phyloP scores from a whole-genome alignment of 179 eudicot genomes.

The Beta corolliflora region DNA sequence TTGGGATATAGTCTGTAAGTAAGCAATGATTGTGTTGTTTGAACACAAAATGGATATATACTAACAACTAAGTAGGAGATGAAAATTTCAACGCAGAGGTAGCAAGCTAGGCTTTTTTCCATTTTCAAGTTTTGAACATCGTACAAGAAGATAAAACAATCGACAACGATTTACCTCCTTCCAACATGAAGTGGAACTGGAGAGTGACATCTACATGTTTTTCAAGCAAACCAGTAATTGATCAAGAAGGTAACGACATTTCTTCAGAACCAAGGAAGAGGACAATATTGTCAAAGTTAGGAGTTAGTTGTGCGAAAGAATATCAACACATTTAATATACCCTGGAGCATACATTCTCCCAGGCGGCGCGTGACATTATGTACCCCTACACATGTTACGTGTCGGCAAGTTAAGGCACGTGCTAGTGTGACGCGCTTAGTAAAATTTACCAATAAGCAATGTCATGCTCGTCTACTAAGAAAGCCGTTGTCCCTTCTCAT shows the following conservation, averaged over 20 bases:
- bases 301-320: not conserved
- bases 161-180: constrained; percentile 25
- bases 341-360: no score
- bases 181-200: constrained; percentile 16
- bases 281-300: not conserved
- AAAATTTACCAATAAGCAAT: no score
- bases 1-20: not conserved
- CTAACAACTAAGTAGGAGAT: not conserved
- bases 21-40: constrained; percentile 3
- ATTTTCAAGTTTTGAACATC: not conserved
- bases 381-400: no score
- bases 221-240: not conserved
- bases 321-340: no score
- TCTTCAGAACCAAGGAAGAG: constrained; percentile 15
- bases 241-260: not conserved
- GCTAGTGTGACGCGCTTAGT: no score
- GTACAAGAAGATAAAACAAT: not conserved
- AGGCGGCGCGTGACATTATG: no score
- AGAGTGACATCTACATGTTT: not conserved
- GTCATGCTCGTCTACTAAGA: no score
- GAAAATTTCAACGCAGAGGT: not conserved
- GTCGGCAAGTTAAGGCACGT: no score
- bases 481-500: no score
- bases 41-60: not conserved
- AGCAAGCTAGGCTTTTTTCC: not conserved